Evolutionary conservation across 2,329 filamentous ascomycete species (phyloP).

Genomic region (Ophiostoma quercus): DNA sequence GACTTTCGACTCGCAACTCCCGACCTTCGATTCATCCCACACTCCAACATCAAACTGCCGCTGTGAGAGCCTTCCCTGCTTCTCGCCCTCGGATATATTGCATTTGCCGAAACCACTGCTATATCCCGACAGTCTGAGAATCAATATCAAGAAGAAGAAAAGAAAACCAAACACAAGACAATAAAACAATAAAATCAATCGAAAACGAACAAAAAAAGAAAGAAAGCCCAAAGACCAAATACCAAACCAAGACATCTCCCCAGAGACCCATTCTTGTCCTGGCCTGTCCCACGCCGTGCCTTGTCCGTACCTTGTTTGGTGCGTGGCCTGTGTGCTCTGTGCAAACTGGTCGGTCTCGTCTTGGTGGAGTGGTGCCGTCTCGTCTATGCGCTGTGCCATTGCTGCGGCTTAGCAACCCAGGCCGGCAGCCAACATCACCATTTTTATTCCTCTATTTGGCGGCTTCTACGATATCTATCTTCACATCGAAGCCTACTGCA

Average conservation of each 20-base stretch:
- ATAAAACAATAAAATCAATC: not conserved
- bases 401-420: not conserved
- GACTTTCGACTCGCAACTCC: not conserved
- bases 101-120: not conserved
- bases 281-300: constrained; percentile 9
- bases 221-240: not conserved
- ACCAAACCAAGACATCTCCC: constrained; percentile 8
- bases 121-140: not conserved
- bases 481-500: not conserved
- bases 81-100: not conserved
- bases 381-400: constrained; percentile 1
- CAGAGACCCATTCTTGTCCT: constrained; percentile 10
- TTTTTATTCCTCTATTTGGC: not conserved
- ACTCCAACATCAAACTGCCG: not conserved
- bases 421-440: not conserved
- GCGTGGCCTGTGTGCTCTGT: constrained; percentile 7
- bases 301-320: constrained; percentile 1
- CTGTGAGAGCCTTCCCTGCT: not conserved
- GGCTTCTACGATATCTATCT: not conserved
- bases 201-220: not conserved
- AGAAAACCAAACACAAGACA: not conserved
- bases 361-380: constrained; percentile 5
- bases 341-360: not conserved
- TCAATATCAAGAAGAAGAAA: not conserved
- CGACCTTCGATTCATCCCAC: not conserved